Evolutionary conservation across 2,329 filamentous ascomycete species (phyloP), one percentile per base, ranked within the genome.

Genomic region (Ambrosiella xylebori): DNA sequence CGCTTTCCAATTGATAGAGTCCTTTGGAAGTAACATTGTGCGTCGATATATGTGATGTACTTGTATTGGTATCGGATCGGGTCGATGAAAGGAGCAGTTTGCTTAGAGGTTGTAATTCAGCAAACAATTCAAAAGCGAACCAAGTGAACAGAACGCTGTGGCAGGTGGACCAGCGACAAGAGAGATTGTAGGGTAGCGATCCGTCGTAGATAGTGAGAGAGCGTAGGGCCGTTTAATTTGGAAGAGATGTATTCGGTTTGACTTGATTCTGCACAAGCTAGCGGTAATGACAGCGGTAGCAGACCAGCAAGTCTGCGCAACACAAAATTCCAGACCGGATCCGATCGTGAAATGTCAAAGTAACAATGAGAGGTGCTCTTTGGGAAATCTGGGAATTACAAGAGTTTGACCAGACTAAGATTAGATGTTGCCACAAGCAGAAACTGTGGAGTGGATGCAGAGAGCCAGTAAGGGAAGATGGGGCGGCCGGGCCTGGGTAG

Each of bases 1-100:
- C 64, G 87, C 85, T 76, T 95, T 96, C 90, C 91, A 97, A 70
- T 82, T 89, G 67, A 91, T 79, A 69, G 88, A 87, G 70, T 86
- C 86, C 73, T 95, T 95, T 63, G 88, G 86, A 65, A 94, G 81
- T 74, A 96, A 81, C 90, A 96, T 96, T 62, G 64, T 75, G n/a
- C 35, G n/a, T 45, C 5, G 54, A 35, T 49, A n/a, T 37, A 41
- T 49, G 41, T 47, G 36, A 19, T 54, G 19, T 36, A 19, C 41
- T 19, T 40, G 38, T 12, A 27, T 50, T 40, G 35, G 19, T 44
- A 36, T 56, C 38, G 38, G 44, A 17, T 47, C n/a, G n/a, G 19
- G n/a, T 17, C 44, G 44, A 47, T 15, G 44, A 13, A 47, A 17
- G n/a, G 13, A 17, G n/a, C 19, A 47, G 44, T 47, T 47, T 47